Percentiles rank a stretch among this genome's conserved stretches.
Conservation (phyloP, 1,139 yeast genomes). For the Kodamaea fungicola region DNA sequence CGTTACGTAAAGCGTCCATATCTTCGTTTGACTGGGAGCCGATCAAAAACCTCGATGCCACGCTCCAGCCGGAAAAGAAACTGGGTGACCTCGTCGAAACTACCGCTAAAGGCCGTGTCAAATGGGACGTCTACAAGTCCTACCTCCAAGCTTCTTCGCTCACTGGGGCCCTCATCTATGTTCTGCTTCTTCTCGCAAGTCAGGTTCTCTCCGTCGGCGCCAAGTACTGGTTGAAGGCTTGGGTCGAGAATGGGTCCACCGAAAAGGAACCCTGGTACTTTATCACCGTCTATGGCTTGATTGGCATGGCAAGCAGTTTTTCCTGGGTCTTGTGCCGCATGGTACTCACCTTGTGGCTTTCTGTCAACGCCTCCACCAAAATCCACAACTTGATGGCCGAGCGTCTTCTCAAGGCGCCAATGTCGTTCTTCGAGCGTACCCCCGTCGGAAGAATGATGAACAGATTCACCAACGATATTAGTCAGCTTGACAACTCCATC, state of each 20-base stretch:
- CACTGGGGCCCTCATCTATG: slow-evolving; percentile 16
- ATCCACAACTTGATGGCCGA: slow-evolving; percentile 26
- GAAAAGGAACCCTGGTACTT: slow-evolving; percentile 23
- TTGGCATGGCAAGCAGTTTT: slow-evolving; percentile 20
- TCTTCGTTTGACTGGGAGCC: slow-evolving; percentile 34
- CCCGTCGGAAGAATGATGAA: slow-evolving; percentile 33
- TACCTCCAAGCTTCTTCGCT: slow-evolving; percentile 25
- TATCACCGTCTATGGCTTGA: slow-evolving; percentile 28
- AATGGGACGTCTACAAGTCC: slow-evolving; percentile 21
- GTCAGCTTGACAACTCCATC: slow-evolving; percentile 53
- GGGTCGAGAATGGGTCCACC: slow-evolving; percentile 50
- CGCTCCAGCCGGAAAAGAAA: slow-evolving; percentile 22
- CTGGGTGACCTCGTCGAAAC: slow-evolving; percentile 22
- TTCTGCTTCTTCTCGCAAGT: slow-evolving; percentile 11
- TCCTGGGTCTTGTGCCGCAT: slow-evolving; percentile 19
- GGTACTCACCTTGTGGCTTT: slow-evolving; percentile 17
- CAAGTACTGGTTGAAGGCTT: slow-evolving; percentile 57
- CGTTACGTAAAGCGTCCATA: slow-evolving; percentile 24
- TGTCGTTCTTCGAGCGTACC: slow-evolving; percentile 29
- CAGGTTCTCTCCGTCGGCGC: slow-evolving; percentile 25
- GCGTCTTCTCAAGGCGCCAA: slow-evolving; percentile 25
- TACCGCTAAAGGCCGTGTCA: slow-evolving; percentile 27
- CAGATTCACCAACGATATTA: slow-evolving; percentile 68
- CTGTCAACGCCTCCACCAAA: slow-evolving; percentile 20
- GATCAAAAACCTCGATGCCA: slow-evolving; percentile 21